These are phyloP conservation scores for Trichoderma citrinoviride DNA, from an alignment of 2,329 filamentous ascomycete species.

Conservation along the genomic window DNA sequence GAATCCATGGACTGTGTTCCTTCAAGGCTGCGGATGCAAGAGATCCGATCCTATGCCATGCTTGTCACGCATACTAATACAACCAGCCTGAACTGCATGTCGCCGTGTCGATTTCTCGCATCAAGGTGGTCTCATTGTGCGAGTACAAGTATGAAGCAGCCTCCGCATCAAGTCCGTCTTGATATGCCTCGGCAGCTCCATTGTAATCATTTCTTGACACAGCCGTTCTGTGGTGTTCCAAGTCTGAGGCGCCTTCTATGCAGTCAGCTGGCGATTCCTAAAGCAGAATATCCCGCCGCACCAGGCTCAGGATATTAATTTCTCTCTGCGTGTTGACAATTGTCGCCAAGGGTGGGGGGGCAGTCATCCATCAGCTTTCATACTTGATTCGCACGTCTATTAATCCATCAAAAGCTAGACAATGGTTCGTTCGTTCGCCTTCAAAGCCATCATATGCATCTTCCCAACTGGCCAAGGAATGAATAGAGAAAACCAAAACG, in stretches of 20 bases:
- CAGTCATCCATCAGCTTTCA: neutral
- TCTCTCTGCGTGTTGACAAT: neutral
- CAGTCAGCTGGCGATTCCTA: neutral
- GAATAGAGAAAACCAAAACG: neutral
- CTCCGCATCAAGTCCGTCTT: too few relatives aligned
- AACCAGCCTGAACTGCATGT: too few relatives aligned
- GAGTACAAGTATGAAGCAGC: too few relatives aligned
- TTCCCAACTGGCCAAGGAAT: conserved; percentile 3
- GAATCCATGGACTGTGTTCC: neutral
- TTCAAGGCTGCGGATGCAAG: neutral
- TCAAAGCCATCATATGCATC: neutral
- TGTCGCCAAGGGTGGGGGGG: neutral
- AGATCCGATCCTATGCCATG: neutral
- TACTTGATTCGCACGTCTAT: conserved; percentile 13
- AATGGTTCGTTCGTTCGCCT: conserved; percentile 7
- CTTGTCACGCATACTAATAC: neutral
- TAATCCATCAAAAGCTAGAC: conserved; percentile 8
- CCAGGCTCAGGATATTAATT: neutral
- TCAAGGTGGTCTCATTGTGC: too few relatives aligned
- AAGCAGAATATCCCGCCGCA: neutral
- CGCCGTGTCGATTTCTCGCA: too few relatives aligned
- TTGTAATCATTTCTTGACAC: neutral
- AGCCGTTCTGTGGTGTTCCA: neutral
- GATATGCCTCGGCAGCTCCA: too few relatives aligned
- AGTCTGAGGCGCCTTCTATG: neutral